These are phyloP conservation scores for Penicillium verrucosum DNA, from an alignment of 2,329 filamentous ascomycete species.

Conservation along the genomic window DNA sequence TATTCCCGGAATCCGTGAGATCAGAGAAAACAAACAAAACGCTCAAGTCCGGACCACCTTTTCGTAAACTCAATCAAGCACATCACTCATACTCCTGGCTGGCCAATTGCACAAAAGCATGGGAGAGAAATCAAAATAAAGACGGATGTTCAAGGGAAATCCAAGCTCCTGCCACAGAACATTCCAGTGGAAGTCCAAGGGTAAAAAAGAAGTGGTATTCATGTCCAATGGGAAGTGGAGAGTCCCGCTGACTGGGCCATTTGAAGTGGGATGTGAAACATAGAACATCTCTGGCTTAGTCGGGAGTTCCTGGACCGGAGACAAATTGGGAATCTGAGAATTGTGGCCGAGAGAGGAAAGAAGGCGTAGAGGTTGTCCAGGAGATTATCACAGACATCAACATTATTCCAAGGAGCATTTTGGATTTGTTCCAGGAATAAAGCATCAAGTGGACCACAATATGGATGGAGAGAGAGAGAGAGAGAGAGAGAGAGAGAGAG, in stretches of 20 bases:
- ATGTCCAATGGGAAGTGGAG: slow-evolving; percentile 11
- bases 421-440: slow-evolving; percentile 13
- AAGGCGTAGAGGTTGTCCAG: slow-evolving; percentile 9
- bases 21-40: slow-evolving; percentile 17
- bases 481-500: slow-evolving; percentile 1
- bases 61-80: slow-evolving; percentile 26
- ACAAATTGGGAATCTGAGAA: not conserved
- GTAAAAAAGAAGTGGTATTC: not conserved
- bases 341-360: not conserved
- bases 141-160: slow-evolving; percentile 9
- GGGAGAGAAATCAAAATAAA: slow-evolving; percentile 14
- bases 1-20: slow-evolving; percentile 23
- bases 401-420: slow-evolving; percentile 12
- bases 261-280: slow-evolving; percentile 3
- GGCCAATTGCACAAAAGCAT: slow-evolving; percentile 19
- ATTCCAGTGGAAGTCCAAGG: slow-evolving; percentile 15
- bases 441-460: slow-evolving; percentile 16
- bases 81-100: slow-evolving; percentile 24
- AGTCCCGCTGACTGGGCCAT: not conserved
- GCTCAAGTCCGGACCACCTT: slow-evolving; percentile 27
- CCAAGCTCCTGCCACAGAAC: slow-evolving; percentile 5
- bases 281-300: slow-evolving; percentile 1
- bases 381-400: slow-evolving; percentile 15
- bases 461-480: not conserved
- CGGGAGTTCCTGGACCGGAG: slow-evolving; percentile 3